These are phyloP conservation scores for Aspergillus calidoustus DNA, from an alignment of 2,329 filamentous ascomycete genomes.

Conservation along the genomic window DNA sequence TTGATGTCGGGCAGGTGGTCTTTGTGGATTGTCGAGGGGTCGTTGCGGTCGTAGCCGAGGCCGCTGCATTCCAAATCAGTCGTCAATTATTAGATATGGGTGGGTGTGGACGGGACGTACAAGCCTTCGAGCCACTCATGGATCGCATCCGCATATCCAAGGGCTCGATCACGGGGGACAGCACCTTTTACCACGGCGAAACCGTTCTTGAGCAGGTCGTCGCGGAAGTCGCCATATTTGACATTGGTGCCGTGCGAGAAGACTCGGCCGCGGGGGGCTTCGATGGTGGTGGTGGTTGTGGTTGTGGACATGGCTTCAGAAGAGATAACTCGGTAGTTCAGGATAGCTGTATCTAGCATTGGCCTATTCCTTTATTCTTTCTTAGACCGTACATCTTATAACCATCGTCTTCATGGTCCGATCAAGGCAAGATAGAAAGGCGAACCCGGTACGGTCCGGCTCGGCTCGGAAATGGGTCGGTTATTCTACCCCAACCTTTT, in stretches of 20 bases:
- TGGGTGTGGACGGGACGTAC: conserved; percentile 14
- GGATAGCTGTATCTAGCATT: neutral
- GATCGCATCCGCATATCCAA: conserved; percentile 33
- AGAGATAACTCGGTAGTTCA: neutral
- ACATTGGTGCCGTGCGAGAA: conserved; percentile 23
- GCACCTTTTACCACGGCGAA: conserved; percentile 53
- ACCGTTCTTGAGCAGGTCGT: conserved; percentile 43
- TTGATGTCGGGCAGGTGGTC: conserved; percentile 46
- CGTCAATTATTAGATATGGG: no score
- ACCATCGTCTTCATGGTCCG: neutral
- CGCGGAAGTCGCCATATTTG: conserved; percentile 29
- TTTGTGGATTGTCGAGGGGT: conserved; percentile 39
- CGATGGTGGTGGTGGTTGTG: conserved; percentile 7
- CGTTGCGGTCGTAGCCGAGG: conserved; percentile 42
- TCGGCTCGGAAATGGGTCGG: neutral
- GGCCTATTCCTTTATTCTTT: neutral
- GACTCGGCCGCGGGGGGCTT: conserved; percentile 12
- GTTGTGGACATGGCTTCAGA: conserved; percentile 24
- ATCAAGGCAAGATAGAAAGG: neutral
- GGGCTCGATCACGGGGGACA: conserved; percentile 47
- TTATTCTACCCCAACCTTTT: neutral
- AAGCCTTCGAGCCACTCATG: conserved; percentile 30
- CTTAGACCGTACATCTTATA: neutral
- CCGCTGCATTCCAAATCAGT: conserved; percentile 21
- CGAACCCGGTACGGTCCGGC: no score